These are phyloP conservation scores for Geosmithia putterillii DNA, from an alignment of 2,329 filamentous ascomycete genomes.

Conservation along the genomic window DNA sequence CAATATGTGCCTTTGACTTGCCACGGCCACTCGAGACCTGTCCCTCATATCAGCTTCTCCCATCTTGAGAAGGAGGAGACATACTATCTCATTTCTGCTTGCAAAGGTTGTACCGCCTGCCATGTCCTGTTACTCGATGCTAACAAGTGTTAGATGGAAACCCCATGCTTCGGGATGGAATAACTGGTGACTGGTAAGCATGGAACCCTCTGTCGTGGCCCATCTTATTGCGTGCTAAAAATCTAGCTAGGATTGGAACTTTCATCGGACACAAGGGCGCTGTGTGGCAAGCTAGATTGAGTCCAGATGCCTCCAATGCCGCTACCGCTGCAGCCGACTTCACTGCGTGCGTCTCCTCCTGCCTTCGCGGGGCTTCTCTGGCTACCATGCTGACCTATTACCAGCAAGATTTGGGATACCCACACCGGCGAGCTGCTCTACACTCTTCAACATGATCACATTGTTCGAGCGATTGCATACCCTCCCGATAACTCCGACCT, in stretches of 20 bases:
- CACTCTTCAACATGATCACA: conserved; percentile 84
- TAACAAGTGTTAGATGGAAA: conserved; percentile 62
- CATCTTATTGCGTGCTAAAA: conserved; percentile 5
- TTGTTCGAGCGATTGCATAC: conserved; percentile 88
- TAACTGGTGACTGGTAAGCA: conserved; percentile 80
- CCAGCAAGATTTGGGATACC: conserved; percentile 91
- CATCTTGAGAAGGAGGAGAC: conserved; percentile 68
- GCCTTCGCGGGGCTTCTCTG: not conserved
- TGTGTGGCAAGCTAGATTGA: conserved; percentile 90
- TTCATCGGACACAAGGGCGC: conserved; percentile 98
- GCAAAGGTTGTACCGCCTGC: conserved; percentile 51
- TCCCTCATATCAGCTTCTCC: conserved; percentile 86
- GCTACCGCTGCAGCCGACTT: conserved; percentile 95
- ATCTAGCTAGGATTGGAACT: conserved; percentile 80
- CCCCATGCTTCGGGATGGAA: conserved; percentile 92
- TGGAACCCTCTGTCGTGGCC: not conserved
- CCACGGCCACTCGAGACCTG: conserved; percentile 85
- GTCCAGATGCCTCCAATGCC: conserved; percentile 74
- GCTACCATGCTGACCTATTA: not conserved
- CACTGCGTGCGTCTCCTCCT: conserved; percentile 53
- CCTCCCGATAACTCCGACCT: conserved; percentile 71
- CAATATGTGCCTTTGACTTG: conserved; percentile 82
- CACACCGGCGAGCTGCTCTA: conserved; percentile 82
- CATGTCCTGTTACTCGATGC: conserved; percentile 6
- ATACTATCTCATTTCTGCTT: conserved; percentile 88